Evolutionary conservation across 306 rosid species (phyloP).

Genomic region (Castanopsis chinensis): DNA sequence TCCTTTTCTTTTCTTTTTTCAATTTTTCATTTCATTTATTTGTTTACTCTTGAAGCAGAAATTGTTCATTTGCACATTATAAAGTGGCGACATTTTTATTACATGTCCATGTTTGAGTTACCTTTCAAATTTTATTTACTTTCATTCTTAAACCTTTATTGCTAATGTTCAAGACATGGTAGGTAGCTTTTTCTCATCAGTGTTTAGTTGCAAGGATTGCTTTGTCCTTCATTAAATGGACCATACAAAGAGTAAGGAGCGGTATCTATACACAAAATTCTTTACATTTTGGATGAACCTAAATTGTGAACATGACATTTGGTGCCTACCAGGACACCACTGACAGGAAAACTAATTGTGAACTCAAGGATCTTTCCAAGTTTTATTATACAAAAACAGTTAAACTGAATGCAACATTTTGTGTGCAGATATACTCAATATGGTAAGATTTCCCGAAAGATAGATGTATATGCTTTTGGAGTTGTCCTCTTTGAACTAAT

Average conservation of each 20-base stretch:
- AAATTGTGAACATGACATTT: background rate
- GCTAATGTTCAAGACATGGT: background rate
- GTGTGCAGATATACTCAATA: conserved; percentile 58
- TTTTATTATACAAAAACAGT: background rate
- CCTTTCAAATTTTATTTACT: background rate
- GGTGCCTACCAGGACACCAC: background rate
- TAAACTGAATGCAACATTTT: conserved; percentile 18
- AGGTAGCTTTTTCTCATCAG: conserved; percentile 2
- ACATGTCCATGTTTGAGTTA: background rate
- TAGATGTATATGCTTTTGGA: conserved; percentile 78
- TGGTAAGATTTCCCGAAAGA: conserved; percentile 62
- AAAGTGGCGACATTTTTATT: background rate
- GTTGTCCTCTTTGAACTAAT: conserved; percentile 65
- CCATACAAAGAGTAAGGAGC: background rate
- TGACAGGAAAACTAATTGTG: background rate
- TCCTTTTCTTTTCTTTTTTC: background rate
- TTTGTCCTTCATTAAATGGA: background rate
- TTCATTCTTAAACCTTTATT: background rate
- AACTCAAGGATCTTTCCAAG: too few species aligned
- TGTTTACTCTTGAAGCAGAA: background rate
- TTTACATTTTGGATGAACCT: background rate
- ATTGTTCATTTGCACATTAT: background rate
- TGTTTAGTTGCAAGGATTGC: background rate
- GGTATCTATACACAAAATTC: background rate
- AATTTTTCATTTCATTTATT: background rate